Conservation (phyloP, 768 basidiomycete genomes). For the Pleurotus sapidus region DNA sequence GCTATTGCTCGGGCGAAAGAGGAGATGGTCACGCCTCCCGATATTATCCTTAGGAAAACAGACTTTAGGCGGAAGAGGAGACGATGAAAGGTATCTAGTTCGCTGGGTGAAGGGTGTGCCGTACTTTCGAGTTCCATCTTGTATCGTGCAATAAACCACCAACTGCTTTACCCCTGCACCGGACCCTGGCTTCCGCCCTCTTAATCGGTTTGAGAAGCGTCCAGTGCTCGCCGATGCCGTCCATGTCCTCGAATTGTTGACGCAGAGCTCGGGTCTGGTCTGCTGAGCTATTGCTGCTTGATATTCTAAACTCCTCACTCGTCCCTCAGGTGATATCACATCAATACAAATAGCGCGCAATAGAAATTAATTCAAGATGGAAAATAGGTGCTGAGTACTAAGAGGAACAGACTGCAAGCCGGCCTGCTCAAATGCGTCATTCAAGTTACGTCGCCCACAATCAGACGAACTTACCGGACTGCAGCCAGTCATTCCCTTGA, state of each 20-base stretch:
- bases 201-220: no score
- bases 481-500: neutral
- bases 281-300: no score
- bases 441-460: neutral
- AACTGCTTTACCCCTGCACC: no score
- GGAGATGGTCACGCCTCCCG: slow-evolving; percentile 3
- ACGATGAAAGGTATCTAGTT: no score
- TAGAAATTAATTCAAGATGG: neutral
- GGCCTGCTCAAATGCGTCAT: neutral
- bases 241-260: no score
- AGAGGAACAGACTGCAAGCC: neutral
- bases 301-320: no score
- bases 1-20: neutral
- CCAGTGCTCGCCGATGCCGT: no score
- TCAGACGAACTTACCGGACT: neutral
- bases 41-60: neutral
- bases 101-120: neutral
- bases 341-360: neutral
- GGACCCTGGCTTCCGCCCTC: no score
- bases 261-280: no score
- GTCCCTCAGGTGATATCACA: neutral
- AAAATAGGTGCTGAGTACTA: no score
- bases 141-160: neutral
- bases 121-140: neutral
- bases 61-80: neutral